These are phyloP conservation scores for Gryganskiella cystojenkinii DNA, from an alignment of 192 early-diverging fungal species.

Conservation along the genomic window DNA sequence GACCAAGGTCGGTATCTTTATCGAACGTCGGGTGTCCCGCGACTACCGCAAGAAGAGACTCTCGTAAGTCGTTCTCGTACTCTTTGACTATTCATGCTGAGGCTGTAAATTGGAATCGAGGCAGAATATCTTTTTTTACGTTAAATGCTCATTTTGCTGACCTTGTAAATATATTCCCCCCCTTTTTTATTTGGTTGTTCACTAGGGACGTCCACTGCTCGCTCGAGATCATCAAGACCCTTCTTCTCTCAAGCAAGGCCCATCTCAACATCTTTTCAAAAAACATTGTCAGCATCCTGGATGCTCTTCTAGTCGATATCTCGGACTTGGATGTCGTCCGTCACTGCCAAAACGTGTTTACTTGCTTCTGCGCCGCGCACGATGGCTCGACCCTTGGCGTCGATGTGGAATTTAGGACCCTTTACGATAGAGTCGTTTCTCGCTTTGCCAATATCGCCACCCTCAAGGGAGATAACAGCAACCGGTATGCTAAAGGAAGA, in stretches of 20 bases:
- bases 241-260: constrained; percentile 76
- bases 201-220: constrained; percentile 70
- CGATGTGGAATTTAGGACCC: constrained; percentile 66
- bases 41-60: constrained; percentile 72
- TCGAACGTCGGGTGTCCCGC: constrained; percentile 74
- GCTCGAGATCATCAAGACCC: constrained; percentile 77
- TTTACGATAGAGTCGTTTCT: constrained; percentile 67
- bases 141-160: background rate
- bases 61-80: constrained; percentile 59
- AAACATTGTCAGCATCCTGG: constrained; percentile 79
- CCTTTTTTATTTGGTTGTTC: background rate
- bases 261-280: constrained; percentile 88
- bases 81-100: background rate
- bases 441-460: constrained; percentile 62
- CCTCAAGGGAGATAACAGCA: constrained; percentile 34
- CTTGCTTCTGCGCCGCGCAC: constrained; percentile 83
- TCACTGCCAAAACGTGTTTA: constrained; percentile 44
- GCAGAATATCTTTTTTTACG: background rate
- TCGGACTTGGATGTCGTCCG: constrained; percentile 44
- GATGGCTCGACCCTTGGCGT: constrained; percentile 77
- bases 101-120: background rate
- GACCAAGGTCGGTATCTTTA: constrained; percentile 86
- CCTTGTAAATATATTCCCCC: background rate
- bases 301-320: constrained; percentile 39
- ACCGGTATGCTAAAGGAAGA: constrained; percentile 20